Conservation (phyloP, 305 asterid genomes). For the Salvia sclarea region DNA sequence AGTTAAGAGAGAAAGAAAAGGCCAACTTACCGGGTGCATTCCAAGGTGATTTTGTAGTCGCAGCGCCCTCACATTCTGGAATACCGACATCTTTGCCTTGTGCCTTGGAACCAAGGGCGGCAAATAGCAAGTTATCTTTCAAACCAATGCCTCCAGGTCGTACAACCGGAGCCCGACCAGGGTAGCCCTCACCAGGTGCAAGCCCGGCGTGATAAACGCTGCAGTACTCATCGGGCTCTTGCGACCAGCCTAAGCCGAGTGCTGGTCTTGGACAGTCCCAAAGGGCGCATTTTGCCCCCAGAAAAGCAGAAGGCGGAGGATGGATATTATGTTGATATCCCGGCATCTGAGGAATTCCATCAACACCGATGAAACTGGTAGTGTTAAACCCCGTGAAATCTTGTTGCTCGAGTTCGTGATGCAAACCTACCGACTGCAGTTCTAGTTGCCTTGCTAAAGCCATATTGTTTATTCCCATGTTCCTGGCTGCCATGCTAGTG, state of each 20-base stretch:
- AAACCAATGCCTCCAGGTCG: constrained; percentile 94
- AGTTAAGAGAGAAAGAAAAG: constrained; percentile 1
- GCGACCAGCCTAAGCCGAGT: constrained; percentile 74
- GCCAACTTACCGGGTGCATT: constrained; percentile 80
- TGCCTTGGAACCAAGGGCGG: constrained; percentile 86
- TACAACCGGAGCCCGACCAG: constrained; percentile 75
- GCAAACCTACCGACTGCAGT: constrained; percentile 56
- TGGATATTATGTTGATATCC: constrained; percentile 54
- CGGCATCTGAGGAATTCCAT: constrained; percentile 51
- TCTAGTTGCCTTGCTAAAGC: constrained; percentile 55
- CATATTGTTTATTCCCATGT: constrained; percentile 47
- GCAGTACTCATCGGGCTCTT: constrained; percentile 79
- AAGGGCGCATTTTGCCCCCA: constrained; percentile 95
- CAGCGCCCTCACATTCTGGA: constrained; percentile 98
- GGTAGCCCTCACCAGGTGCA: constrained; percentile 85
- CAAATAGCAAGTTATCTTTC: constrained; percentile 88
- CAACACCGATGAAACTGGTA: constrained; percentile 52
- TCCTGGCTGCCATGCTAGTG: constrained; percentile 45
- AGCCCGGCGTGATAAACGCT: constrained; percentile 71
- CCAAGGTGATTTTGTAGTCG: constrained; percentile 98
- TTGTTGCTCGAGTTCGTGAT: constrained; percentile 67
- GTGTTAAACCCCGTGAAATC: constrained; percentile 59
- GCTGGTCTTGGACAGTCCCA: constrained; percentile 99
- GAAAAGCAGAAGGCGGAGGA: constrained; percentile 93
- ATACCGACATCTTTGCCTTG: constrained; percentile 85